Base-by-base conservation (phyloP, 129 eudicot genomes). In the Silybum marianum region DNA sequence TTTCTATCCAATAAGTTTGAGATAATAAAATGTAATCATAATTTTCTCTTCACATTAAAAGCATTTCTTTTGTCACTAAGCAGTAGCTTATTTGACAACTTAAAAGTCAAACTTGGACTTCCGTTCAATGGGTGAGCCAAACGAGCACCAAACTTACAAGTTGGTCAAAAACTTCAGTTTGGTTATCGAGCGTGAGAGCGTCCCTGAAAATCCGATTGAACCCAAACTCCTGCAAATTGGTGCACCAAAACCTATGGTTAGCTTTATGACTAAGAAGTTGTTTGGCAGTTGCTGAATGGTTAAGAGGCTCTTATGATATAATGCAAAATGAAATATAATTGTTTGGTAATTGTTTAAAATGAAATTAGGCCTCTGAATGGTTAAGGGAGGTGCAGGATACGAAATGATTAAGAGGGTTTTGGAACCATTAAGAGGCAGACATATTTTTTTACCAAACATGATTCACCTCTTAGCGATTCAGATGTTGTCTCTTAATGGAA, bases 131-230 rank as follows among this genome's bases (percentile, higher is more conserved):
- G 16, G 71, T 63, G 25, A 51, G 19, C 62, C 62, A 51, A 51
- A 51, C 7, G 6, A 36, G 32, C 39, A 78, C 2, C 39, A 65
- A 46, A 89, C 97, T 90, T 92, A 95, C 97, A 95, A 84, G 91
- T 82, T 86, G 73, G 79, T 83, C 81, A 95, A 82, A 81, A 68
- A 90, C 86, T 95, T 88, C 63, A 95, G 75, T 74, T 92, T 86
- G 54, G 89, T 81, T 46, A 95, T 88, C 6, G 93, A 70, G 39
- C 91, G 88, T 23, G 97, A 86, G 46, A 95, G 91, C 51, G 82
- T 92, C 80, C 99, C 99, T 1, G 97, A 75, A 85, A 95, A 95
- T 80, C 97, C 97, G 73, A 77, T 85, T 48, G 96, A 90, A 34
- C 87, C 93, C 83, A 95, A 81, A 77, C 93, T 92, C 90, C 97